These are phyloP conservation scores for Pyronema omphalodes DNA, from an alignment of 495 filamentous ascomycete species.

Conservation along the genomic window DNA sequence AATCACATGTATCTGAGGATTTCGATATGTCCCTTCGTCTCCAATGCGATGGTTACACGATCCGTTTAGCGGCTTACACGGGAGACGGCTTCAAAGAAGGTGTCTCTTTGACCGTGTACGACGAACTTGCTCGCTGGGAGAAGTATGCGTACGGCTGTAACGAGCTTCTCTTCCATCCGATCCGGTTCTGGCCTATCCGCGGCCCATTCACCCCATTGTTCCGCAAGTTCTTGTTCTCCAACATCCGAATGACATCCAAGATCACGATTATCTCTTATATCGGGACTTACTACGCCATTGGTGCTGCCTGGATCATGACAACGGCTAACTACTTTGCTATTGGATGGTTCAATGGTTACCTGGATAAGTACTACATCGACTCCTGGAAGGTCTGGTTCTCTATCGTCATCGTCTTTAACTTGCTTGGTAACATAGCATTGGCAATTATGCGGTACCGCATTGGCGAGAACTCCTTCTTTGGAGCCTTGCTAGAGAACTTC, in stretches of 20 bases:
- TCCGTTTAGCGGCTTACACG: conserved; percentile 55
- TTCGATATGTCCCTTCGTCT: conserved; percentile 74
- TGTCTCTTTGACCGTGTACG: conserved; percentile 69
- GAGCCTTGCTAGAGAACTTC: conserved; percentile 46
- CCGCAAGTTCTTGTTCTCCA: conserved; percentile 47
- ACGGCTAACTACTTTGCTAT: conserved; percentile 60
- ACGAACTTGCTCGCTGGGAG: conserved; percentile 67
- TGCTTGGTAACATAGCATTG: conserved; percentile 44
- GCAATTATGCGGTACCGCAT: conserved; percentile 52
- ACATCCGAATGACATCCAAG: conserved; percentile 61
- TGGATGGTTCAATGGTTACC: conserved; percentile 52
- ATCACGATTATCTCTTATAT: conserved; percentile 68
- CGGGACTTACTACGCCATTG: conserved; percentile 75
- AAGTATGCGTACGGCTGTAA: conserved; percentile 82
- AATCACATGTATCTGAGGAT: conserved; percentile 64
- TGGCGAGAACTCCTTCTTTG: conserved; percentile 36
- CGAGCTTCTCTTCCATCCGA: conserved; percentile 61
- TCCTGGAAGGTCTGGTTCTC: conserved; percentile 63
- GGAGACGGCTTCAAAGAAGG: conserved; percentile 68
- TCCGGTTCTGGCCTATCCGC: conserved; percentile 42
- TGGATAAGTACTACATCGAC: conserved; percentile 60
- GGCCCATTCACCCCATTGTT: conserved; percentile 63
- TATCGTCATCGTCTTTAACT: conserved; percentile 54
- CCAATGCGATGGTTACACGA: conserved; percentile 51
- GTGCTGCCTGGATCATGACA: conserved; percentile 61